Percentiles rank a stretch among this genome's conserved stretches.
Conservation (phyloP, 2,329 filamentous ascomycete species). For the Phialophora chinensis region DNA sequence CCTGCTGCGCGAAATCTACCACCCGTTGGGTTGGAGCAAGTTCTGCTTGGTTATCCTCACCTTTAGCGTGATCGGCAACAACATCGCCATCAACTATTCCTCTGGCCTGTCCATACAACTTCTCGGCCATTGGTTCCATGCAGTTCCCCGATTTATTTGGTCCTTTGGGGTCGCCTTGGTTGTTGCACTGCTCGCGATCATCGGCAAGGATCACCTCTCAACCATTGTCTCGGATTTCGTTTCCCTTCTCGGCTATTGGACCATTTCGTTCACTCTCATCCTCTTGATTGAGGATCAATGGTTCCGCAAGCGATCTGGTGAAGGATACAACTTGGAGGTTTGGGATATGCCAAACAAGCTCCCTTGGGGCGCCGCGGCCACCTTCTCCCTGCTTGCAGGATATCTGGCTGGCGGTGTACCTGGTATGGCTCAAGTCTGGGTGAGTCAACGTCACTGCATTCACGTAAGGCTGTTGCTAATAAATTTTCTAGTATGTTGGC, state of each 20-base stretch:
- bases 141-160: conserved; percentile 59
- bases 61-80: conserved; percentile 44
- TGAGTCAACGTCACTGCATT: conserved; percentile 12
- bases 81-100: conserved; percentile 52
- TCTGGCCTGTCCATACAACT: conserved; percentile 55
- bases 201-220: conserved; percentile 51
- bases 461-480: conserved; percentile 4
- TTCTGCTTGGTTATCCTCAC: conserved; percentile 48
- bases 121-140: conserved; percentile 56
- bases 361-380: conserved; percentile 46
- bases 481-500: conserved; percentile 58
- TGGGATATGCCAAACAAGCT: conserved; percentile 54
- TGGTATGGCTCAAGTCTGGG: conserved; percentile 73
- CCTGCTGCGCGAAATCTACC: conserved; percentile 53
- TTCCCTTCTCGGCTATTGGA: conserved; percentile 56
- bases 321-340: conserved; percentile 53
- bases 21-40: conserved; percentile 56
- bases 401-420: conserved; percentile 67
- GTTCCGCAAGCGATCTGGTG: conserved; percentile 48
- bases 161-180: conserved; percentile 52
- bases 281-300: conserved; percentile 54
- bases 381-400: conserved; percentile 34
- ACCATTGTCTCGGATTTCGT: conserved; percentile 55
- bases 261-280: conserved; percentile 54
- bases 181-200: conserved; percentile 52